Evolutionary conservation across 192 early-diverging fungal genomes (phyloP).

Genomic region (Pilaira anomala): DNA sequence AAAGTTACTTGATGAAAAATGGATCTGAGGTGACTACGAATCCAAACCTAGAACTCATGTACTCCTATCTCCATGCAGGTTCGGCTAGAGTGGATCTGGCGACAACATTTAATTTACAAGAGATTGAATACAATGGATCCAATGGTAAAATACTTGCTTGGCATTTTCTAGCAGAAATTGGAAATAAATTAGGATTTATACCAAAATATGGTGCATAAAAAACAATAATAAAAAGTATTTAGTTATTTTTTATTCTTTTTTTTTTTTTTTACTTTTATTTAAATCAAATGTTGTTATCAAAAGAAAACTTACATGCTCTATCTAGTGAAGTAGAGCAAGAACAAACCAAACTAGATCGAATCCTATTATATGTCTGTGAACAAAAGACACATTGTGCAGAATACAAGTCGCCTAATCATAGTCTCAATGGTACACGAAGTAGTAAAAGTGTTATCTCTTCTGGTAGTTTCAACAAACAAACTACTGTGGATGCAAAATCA

Average conservation of each 20-base stretch:
- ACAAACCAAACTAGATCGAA: not conserved
- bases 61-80: conserved; percentile 16
- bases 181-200: conserved; percentile 24
- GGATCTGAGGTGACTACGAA: not conserved
- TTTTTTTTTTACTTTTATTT: not conserved
- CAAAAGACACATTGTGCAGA: not conserved
- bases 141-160: conserved; percentile 25
- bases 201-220: conserved; percentile 31
- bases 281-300: not conserved
- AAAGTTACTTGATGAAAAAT: conserved; percentile 4
- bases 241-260: not conserved
- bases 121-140: conserved; percentile 14
- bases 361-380: not conserved
- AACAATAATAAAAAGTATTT: not conserved
- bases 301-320: not conserved
- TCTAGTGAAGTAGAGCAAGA: not conserved
- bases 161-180: conserved; percentile 28
- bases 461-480: no score
- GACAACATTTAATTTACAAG: not conserved
- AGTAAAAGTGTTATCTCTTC: no score
- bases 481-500: no score
- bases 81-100: conserved; percentile 10
- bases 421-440: not conserved
- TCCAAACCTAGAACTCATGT: not conserved
- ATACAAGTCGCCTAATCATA: not conserved